Conservation (phyloP, 192 early-diverging fungal species). For the Backusella westeae region DNA sequence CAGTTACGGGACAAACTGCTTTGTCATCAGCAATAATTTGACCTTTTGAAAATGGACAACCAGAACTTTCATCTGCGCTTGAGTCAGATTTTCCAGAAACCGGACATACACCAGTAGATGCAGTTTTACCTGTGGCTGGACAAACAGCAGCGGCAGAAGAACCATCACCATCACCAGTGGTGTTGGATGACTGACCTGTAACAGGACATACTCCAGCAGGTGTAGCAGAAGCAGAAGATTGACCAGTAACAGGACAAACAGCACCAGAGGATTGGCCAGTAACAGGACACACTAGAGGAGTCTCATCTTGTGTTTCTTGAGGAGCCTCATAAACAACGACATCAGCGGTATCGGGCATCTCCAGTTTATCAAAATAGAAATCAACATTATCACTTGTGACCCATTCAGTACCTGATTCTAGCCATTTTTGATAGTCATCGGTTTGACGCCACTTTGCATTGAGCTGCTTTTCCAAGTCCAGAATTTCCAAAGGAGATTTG, state of each 20-base stretch:
- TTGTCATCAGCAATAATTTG: neutral
- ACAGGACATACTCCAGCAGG: conserved; percentile 2
- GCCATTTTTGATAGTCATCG: conserved; percentile 8
- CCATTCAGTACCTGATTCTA: neutral
- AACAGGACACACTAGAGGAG: conserved; percentile 8
- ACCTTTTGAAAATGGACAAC: neutral
- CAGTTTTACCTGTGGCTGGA: neutral
- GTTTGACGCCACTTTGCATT: conserved; percentile 19
- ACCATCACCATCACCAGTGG: neutral
- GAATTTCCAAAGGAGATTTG: neutral
- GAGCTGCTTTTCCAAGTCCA: conserved; percentile 8
- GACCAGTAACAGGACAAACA: neutral
- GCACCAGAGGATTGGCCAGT: neutral
- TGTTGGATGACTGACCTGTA: neutral
- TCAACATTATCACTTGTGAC: neutral
- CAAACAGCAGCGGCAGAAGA: neutral
- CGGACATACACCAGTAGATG: neutral
- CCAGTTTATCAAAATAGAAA: neutral
- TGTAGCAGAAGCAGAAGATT: neutral
- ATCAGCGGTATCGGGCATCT: neutral
- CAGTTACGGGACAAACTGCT: neutral
- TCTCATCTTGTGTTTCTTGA: neutral
- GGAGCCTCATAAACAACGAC: conserved; percentile 1
- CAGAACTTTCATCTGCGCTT: neutral
- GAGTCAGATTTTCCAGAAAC: neutral